These are phyloP conservation scores for Singerocomus inundabilis DNA, from an alignment of 1,284 basidiomycete genomes.

Conservation along the genomic window DNA sequence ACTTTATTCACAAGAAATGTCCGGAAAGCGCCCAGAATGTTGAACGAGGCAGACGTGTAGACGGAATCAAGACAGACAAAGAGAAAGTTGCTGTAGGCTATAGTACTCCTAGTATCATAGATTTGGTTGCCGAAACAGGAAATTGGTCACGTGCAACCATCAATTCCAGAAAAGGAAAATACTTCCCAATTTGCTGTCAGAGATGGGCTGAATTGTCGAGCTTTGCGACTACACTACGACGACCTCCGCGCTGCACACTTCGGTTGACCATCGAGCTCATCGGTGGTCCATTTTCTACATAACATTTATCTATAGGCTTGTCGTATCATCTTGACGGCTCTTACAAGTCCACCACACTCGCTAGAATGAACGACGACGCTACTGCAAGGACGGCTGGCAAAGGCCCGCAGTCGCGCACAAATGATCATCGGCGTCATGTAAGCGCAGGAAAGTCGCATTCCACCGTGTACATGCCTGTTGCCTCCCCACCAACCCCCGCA, in stretches of 20 bases:
- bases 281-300: neutral
- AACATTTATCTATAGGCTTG: neutral
- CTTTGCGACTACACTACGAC: slow-evolving; percentile 8
- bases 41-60: neutral
- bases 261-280: slow-evolving; percentile 1
- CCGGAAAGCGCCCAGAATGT: slow-evolving; percentile 14
- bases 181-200: slow-evolving; percentile 8
- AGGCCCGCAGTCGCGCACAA: slow-evolving; percentile 10
- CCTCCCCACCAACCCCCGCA: slow-evolving; percentile 67
- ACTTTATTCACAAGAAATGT: slow-evolving; percentile 6
- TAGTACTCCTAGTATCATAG: too few species aligned
- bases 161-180: slow-evolving; percentile 4
- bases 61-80: neutral
- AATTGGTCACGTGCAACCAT: slow-evolving; percentile 9
- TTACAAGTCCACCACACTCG: slow-evolving; percentile 1
- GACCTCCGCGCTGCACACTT: slow-evolving; percentile 2
- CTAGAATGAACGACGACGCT: slow-evolving; percentile 15
- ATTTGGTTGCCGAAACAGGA: slow-evolving; percentile 8
- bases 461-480: slow-evolving; percentile 55
- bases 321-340: slow-evolving; percentile 12
- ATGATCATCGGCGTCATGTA: slow-evolving; percentile 19
- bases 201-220: neutral
- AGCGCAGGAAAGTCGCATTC: slow-evolving; percentile 19
- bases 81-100: too few species aligned
- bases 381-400: slow-evolving; percentile 6